Base-by-base conservation (phyloP, 495 filamentous ascomycete species). In the Cetradonia linearis region DNA sequence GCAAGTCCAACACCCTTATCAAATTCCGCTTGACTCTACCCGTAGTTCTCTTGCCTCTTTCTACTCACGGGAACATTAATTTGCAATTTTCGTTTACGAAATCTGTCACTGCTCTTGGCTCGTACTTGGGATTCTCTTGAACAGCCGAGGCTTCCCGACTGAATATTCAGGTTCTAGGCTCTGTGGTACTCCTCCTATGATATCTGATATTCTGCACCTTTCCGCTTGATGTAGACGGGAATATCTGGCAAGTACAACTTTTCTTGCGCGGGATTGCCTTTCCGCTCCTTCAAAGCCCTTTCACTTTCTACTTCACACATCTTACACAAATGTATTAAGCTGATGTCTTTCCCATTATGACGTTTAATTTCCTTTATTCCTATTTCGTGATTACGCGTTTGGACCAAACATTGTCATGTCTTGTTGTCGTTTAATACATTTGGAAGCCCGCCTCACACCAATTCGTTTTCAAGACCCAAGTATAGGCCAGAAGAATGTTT, bases 31-130 rank as follows among this genome's bases (percentile, higher is more conserved):
- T 46, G 20, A 46, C 2, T 25, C 8, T 46, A 46, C 20, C 20
- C 42, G 25, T 5, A 13, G 20, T 46, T 13, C 42, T 11, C 42
- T 46, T 46, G 9, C 0, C 42, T 46, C 42, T 25, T 20, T 46
- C 42, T 46, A 25, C 20, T 25, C 25, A 25, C 42, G 42, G 42
- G 20, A 25, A 46, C 3, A 46, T 8, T 20, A 25, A 46, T 46
- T 46, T 46, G 42, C n/a, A 46, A 46, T 46, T 46, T n/a, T 46
- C 42, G 42, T n/a, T n/a, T 46, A 20, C 42, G 42, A 18, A 46
- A 46, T 18, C 42, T 46, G 38, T 42, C 42, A 46, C 42, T 46
- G n/a, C n/a, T n/a, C n/a, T n/a, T n/a, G n/a, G n/a, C n/a, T n/a
- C n/a, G n/a, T n/a, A n/a, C n/a, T n/a, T n/a, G n/a, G n/a, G n/a